Evolutionary conservation across 2,329 filamentous ascomycete species (phyloP).

Genomic region (Pleomassaria siparia): DNA sequence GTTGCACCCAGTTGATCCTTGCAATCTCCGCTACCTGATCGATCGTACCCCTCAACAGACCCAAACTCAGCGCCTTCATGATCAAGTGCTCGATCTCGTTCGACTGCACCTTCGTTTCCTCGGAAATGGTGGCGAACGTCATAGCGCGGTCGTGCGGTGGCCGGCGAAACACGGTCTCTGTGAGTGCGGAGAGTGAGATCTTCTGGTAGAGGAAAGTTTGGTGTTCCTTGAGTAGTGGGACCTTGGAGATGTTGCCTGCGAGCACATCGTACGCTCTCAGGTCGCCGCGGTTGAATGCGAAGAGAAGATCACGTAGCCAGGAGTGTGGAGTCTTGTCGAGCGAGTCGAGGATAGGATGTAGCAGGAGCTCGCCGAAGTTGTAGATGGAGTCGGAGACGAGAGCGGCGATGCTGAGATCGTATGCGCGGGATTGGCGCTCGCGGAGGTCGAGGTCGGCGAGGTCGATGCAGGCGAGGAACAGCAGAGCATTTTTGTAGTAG

Average conservation of each 20-base stretch:
- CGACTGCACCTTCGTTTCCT: constrained; percentile 87
- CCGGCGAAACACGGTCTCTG: constrained; percentile 93
- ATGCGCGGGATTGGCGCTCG: constrained; percentile 81
- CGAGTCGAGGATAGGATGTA: constrained; percentile 92
- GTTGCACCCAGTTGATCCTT: constrained; percentile 97
- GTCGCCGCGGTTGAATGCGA: constrained; percentile 96
- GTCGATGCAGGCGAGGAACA: constrained; percentile 96
- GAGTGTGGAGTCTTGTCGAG: constrained; percentile 72
- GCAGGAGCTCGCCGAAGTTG: constrained; percentile 98
- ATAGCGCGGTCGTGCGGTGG: constrained; percentile 94
- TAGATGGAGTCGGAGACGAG: constrained; percentile 95
- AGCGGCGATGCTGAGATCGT: constrained; percentile 89
- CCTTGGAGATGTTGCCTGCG: constrained; percentile 76
- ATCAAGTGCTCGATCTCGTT: constrained; percentile 97
- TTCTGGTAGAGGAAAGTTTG: constrained; percentile 89
- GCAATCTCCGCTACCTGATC: constrained; percentile 95
- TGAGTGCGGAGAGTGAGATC: constrained; percentile 94
- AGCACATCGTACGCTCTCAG: constrained; percentile 83
- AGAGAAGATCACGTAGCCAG: constrained; percentile 94
- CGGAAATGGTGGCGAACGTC: constrained; percentile 83
- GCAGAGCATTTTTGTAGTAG: constrained; percentile 96
- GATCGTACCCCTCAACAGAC: constrained; percentile 85
- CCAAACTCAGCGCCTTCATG: constrained; percentile 98
- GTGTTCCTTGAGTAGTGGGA: constrained; percentile 77
- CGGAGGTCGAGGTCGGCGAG: constrained; percentile 69